phyloP scores from a whole-genome alignment of 2,329 filamentous ascomycete genomes.

The Xylariaceae sp. region DNA sequence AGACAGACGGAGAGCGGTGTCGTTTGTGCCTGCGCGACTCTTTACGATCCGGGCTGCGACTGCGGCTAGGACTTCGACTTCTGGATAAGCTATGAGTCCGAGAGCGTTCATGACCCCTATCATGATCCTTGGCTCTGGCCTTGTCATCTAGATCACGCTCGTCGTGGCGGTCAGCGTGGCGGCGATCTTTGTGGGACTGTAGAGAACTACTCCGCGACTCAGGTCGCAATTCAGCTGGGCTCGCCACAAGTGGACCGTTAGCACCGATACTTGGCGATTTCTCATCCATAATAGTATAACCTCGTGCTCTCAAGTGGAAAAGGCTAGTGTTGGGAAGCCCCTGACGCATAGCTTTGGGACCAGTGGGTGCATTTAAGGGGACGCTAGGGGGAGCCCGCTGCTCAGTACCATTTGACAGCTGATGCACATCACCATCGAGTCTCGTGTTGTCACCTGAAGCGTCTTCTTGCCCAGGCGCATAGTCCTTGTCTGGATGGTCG shows the following conservation, averaged over 20 bases:
- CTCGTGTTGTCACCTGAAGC: slow-evolving; percentile 28
- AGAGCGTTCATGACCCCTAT: slow-evolving; percentile 31
- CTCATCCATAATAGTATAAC: slow-evolving; percentile 42
- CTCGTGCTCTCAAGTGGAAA: slow-evolving; percentile 55
- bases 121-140: slow-evolving; percentile 25
- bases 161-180: slow-evolving; percentile 34
- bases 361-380: slow-evolving; percentile 74
- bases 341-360: slow-evolving; percentile 90
- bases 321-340: slow-evolving; percentile 78
- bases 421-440: slow-evolving; percentile 32
- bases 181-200: slow-evolving; percentile 34
- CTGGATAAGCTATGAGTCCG: slow-evolving; percentile 31
- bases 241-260: slow-evolving; percentile 31
- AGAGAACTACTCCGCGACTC: slow-evolving; percentile 47
- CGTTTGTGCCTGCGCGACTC: slow-evolving; percentile 47
- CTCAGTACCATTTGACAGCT: slow-evolving; percentile 26
- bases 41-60: slow-evolving; percentile 41
- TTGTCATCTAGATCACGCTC: slow-evolving; percentile 32
- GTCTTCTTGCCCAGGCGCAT: slow-evolving; percentile 24
- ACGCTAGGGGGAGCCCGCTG: slow-evolving; percentile 35
- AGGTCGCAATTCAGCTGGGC: slow-evolving; percentile 32
- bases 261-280: slow-evolving; percentile 30
- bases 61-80: slow-evolving; percentile 37
- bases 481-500: slow-evolving; percentile 26
- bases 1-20: slow-evolving; percentile 48